Evolutionary conservation across 192 early-diverging fungal genomes (phyloP), one percentile per base, ranked within the genome.

Genomic region (Spizellomyces sp.): DNA sequence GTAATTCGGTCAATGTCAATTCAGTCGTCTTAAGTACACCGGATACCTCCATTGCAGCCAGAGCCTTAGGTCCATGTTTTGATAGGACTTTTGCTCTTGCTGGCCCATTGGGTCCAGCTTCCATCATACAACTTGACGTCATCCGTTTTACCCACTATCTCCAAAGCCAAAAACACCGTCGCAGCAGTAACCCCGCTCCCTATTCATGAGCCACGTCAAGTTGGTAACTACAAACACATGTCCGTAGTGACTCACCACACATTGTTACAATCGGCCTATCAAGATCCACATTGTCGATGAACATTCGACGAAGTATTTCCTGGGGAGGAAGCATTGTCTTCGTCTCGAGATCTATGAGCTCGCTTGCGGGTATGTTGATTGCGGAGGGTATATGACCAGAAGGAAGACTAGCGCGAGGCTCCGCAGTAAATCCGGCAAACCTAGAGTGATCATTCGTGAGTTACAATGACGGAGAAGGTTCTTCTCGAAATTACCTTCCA

Each of bases 51-150:
- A 36, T 36, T 36, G 27, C 27, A 36, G 27, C 27, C 27, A 36
- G 50, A 19, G 17, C 4, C 17, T 58, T 47, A 65, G 43, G 12
- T 52, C 70, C 70, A 72, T 64, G 41, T 42, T n/a, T 63, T 72
- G 15, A 95, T 94, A 48, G 88, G 83, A 45, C 88, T 89, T 48
- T 86, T 80, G 15, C 80, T 73, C 22, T 88, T 89, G 52, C 82
- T 83, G 21, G 93, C 94, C 73, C 93, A 97, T 60, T 97, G 94
- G 8, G 92, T 87, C 95, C 95, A 97, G 55, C 89, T 90, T 4
- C 95, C 95, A 70, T 97, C 95, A 81, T 90, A 97, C 8, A 96
- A 69, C 22, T 88, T 70, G 6, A 74, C 69, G 12, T 52, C 58
- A n/a, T 9, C 61, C 48, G 78, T 68, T 27, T 86, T 83, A 6